These are phyloP conservation scores for Penicillium daleae DNA, from an alignment of 495 filamentous ascomycete genomes.

Conservation along the genomic window DNA sequence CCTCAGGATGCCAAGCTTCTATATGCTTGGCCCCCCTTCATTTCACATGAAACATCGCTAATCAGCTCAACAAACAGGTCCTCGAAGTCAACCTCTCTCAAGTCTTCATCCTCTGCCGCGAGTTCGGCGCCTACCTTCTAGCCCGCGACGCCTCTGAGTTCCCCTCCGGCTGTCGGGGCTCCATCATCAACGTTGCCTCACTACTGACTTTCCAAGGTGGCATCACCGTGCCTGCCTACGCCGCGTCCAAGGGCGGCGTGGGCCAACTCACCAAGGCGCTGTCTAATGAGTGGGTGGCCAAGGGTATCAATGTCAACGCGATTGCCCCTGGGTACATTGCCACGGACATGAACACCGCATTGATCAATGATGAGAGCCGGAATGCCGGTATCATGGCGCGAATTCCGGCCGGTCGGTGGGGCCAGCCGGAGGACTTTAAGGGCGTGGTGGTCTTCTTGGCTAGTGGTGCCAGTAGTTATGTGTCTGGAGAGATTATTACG, in stretches of 20 bases:
- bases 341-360: constrained; percentile 89
- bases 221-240: constrained; percentile 87
- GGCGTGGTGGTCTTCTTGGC: constrained; percentile 80
- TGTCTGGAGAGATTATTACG: constrained; percentile 77
- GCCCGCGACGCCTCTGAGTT: constrained; percentile 53
- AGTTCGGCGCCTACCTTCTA: constrained; percentile 85
- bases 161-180: constrained; percentile 62
- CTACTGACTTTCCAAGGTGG: constrained; percentile 91
- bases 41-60: not conserved
- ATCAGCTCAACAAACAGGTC: constrained; percentile 48
- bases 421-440: constrained; percentile 86
- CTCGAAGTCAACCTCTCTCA: constrained; percentile 82
- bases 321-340: constrained; percentile 83
- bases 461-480: constrained; percentile 74
- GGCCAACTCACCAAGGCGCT: constrained; percentile 86
- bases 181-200: constrained; percentile 85
- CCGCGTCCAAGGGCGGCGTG: constrained; percentile 86
- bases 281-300: constrained; percentile 81
- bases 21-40: not conserved
- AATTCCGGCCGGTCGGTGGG: constrained; percentile 89
- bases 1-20: not conserved
- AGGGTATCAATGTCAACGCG: constrained; percentile 80
- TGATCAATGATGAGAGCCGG: constrained; percentile 72
- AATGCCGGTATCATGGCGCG: constrained; percentile 74
- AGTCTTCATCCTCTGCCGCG: constrained; percentile 82